Percentiles rank a stretch among this genome's conserved stretches.
These are phyloP conservation scores for Crithidia thermophila DNA, from an alignment of 208 protist species.

Conservation along the genomic window DNA sequence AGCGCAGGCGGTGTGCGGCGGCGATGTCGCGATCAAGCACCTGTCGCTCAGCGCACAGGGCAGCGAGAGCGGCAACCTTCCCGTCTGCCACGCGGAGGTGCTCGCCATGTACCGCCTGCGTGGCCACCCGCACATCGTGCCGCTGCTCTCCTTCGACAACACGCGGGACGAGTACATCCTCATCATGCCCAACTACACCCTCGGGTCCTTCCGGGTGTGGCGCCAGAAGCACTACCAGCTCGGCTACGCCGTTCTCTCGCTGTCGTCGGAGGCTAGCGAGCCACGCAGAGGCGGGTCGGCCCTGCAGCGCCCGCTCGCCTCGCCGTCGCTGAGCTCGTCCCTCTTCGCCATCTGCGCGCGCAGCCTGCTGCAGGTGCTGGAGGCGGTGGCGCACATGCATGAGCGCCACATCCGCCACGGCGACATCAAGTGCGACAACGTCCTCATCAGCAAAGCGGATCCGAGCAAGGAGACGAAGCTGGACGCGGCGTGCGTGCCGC, in stretches of 20 bases:
- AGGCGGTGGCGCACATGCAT: conserved; percentile 69
- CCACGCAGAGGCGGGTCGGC: conserved; percentile 7
- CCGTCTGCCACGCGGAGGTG: conserved; percentile 73
- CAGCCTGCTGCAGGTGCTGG: conserved; percentile 70
- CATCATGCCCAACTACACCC: conserved; percentile 67
- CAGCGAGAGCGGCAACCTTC: conserved; percentile 54
- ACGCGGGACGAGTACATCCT: conserved; percentile 71
- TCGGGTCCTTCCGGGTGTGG: conserved; percentile 71
- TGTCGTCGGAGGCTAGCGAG: conserved; percentile 10
- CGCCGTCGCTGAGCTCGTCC: conserved; percentile 14
- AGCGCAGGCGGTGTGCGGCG: conserved; percentile 17
- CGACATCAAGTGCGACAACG: conserved; percentile 82
- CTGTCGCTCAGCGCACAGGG: conserved; percentile 54
- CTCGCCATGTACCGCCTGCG: conserved; percentile 64
- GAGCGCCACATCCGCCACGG: conserved; percentile 65
- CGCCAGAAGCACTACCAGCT: conserved; percentile 52
- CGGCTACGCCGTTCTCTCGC: conserved; percentile 51
- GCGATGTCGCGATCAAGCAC: conserved; percentile 69
- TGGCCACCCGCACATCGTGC: conserved; percentile 63
- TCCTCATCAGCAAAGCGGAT: conserved; percentile 55
- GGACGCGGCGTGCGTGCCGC: conserved; percentile 33
- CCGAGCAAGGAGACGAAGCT: conserved; percentile 1
- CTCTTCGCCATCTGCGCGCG: conserved; percentile 58
- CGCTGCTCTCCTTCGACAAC: conserved; percentile 68
- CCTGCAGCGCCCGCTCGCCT: background rate